These are phyloP conservation scores for Ogataea siamensis DNA, from an alignment of 805 yeast genomes.

Conservation along the genomic window DNA sequence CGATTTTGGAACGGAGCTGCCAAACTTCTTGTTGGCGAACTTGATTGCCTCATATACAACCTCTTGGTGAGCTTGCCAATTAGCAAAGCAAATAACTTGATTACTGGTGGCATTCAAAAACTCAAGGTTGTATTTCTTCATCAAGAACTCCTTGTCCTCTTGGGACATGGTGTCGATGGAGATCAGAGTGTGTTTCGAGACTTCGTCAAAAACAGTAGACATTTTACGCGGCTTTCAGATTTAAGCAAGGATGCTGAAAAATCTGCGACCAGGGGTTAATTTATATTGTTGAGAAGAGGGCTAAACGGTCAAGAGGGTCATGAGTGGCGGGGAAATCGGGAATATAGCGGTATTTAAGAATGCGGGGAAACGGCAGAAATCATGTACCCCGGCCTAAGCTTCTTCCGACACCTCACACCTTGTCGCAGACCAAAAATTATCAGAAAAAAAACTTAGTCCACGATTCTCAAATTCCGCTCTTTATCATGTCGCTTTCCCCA, in stretches of 20 bases:
- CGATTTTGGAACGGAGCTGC: conserved; percentile 15
- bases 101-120: conserved; percentile 32
- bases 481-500: conserved; percentile 16
- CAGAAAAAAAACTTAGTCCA: conserved; percentile 4
- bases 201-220: conserved; percentile 15
- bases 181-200: conserved; percentile 23
- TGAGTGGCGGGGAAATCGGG: neutral
- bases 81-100: conserved; percentile 26
- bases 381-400: neutral
- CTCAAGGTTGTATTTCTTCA: conserved; percentile 12
- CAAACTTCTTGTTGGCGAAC: conserved; percentile 15
- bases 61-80: conserved; percentile 26
- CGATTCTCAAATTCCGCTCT: neutral
- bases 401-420: neutral
- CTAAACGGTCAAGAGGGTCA: neutral
- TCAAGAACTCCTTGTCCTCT: conserved; percentile 23
- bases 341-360: neutral
- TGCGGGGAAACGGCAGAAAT: neutral
- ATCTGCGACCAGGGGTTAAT: neutral
- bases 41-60: conserved; percentile 23
- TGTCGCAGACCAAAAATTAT: neutral
- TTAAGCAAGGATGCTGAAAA: neutral
- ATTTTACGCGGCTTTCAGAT: neutral
- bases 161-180: conserved; percentile 27
- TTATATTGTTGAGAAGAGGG: neutral